phyloP scores from a whole-genome alignment of 805 yeast species.

The Komagataella pastoris region DNA sequence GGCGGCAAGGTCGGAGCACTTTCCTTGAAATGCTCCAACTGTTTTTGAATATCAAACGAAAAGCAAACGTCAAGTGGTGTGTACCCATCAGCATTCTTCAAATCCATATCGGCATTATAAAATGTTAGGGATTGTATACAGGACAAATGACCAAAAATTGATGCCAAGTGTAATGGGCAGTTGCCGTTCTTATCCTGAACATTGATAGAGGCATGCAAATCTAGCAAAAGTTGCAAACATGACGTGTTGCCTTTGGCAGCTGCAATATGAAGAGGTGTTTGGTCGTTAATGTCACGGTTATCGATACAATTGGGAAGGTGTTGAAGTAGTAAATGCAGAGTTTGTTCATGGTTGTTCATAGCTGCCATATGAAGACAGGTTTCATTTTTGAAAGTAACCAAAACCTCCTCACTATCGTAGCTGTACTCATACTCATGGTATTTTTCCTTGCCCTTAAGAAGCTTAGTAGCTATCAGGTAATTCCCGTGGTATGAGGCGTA shows the following conservation, averaged over 20 bases:
- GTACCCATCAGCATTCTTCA: constrained; percentile 49
- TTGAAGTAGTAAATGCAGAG: constrained; percentile 60
- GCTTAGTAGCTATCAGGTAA: constrained; percentile 17
- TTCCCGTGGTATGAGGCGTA: constrained; percentile 69
- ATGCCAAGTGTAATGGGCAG: constrained; percentile 76
- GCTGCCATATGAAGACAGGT: constrained; percentile 67
- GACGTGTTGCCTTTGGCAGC: constrained; percentile 45
- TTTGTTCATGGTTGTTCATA: constrained; percentile 37
- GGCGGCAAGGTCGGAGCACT: not conserved
- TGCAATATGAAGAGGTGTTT: constrained; percentile 61
- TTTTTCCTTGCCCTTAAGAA: not conserved
- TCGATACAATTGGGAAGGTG: constrained; percentile 44
- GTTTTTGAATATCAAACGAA: constrained; percentile 34
- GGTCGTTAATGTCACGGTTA: constrained; percentile 28
- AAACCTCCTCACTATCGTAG: constrained; percentile 17
- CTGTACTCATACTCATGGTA: not conserved
- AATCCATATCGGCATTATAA: constrained; percentile 32
- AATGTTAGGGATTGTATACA: constrained; percentile 40
- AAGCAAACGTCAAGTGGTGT: constrained; percentile 47
- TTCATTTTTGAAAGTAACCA: constrained; percentile 36
- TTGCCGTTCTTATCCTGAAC: constrained; percentile 63
- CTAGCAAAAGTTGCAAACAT: constrained; percentile 50
- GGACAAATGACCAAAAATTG: constrained; percentile 50
- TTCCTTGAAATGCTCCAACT: constrained; percentile 19
- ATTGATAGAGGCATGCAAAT: constrained; percentile 68